Conservation (phyloP, 2,329 filamentous ascomycete genomes). For the Cladophialophora immunda region DNA sequence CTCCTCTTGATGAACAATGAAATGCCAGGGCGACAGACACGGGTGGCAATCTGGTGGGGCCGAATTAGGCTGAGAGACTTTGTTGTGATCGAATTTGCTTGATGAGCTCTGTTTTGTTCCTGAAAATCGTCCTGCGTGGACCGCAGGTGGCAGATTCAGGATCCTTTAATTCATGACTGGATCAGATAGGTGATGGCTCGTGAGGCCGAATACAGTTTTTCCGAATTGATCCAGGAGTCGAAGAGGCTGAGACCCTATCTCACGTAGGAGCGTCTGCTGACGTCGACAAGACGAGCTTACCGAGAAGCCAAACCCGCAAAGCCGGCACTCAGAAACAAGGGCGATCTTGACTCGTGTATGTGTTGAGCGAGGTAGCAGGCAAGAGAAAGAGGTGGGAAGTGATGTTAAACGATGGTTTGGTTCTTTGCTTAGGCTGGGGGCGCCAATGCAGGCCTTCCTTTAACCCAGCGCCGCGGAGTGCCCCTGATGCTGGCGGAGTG, state of each 20-base stretch:
- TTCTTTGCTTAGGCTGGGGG: conserved; percentile 14
- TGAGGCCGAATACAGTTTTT: neutral
- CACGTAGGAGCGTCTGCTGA: neutral
- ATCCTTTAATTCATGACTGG: neutral
- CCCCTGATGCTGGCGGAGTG: conserved; percentile 15
- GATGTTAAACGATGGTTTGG: conserved; percentile 23
- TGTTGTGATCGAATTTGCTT: neutral
- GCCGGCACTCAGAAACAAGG: neutral
- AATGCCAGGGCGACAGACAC: neutral
- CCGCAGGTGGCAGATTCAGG: neutral
- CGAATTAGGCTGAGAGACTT: neutral
- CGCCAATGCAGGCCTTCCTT: conserved; percentile 27
- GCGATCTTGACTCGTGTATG: conserved; percentile 4
- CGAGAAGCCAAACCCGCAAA: conserved; percentile 6
- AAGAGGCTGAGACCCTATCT: neutral
- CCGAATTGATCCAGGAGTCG: neutral
- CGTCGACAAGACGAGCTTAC: neutral
- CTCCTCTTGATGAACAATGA: conserved; percentile 20
- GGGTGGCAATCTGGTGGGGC: neutral
- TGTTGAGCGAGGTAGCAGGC: conserved; percentile 1
- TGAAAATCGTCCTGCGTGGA: neutral
- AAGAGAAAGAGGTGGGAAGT: conserved; percentile 17
- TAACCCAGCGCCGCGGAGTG: conserved; percentile 9
- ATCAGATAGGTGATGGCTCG: neutral
- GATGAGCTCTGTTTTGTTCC: neutral